These are phyloP conservation scores for Chlorella sp. DNA, from an alignment of 139 green algal genomes.

Conservation along the genomic window DNA sequence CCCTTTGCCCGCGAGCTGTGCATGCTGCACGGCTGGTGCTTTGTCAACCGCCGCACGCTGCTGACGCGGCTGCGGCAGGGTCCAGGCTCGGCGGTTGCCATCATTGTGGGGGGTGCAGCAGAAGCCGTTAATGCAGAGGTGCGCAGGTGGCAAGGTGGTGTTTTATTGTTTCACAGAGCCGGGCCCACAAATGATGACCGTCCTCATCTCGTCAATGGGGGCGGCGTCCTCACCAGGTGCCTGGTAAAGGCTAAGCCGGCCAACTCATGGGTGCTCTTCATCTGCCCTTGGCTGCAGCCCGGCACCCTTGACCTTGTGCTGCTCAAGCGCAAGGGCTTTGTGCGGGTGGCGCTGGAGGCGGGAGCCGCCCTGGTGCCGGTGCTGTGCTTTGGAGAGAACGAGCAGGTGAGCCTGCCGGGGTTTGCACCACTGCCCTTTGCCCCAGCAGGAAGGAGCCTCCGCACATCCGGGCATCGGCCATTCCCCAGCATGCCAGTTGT, in stretches of 20 bases:
- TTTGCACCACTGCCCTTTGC: no score
- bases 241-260: no score
- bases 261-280: no score
- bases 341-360: background rate
- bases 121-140: background rate
- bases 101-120: background rate
- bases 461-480: no score
- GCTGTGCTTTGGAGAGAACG: background rate
- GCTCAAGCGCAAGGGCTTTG: conserved; percentile 1
- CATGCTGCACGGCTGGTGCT: background rate
- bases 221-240: no score
- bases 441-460: no score
- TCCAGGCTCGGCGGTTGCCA: background rate
- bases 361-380: background rate
- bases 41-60: background rate
- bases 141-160: no score
- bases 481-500: no score
- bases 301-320: background rate
- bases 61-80: background rate
- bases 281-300: background rate
- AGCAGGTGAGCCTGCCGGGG: background rate
- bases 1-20: background rate
- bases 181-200: no score
- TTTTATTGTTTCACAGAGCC: no score
- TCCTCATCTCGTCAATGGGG: no score